A percentile compares a stretch with the other conserved stretches of the same genome.
These are phyloP conservation scores for Boletus edulis DNA, from an alignment of 768 basidiomycete species.

Conservation along the genomic window DNA sequence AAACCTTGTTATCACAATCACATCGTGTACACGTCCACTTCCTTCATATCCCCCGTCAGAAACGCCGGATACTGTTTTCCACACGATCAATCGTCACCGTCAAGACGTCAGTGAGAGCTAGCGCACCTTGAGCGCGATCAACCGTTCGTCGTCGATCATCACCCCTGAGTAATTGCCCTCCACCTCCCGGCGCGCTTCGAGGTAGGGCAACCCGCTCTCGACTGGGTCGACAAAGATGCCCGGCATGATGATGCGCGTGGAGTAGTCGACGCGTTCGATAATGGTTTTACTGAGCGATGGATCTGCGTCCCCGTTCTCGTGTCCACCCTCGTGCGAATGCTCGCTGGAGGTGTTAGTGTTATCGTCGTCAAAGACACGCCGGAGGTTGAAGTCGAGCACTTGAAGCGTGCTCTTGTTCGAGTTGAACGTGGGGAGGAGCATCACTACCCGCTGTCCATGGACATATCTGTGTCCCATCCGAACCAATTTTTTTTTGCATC, in stretches of 20 bases:
- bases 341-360: no score
- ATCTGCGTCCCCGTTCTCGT: neutral
- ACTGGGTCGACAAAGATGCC: slow-evolving; percentile 25
- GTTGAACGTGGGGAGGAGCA: slow-evolving; percentile 15
- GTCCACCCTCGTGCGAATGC: neutral
- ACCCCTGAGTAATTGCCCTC: slow-evolving; percentile 35
- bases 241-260: slow-evolving; percentile 11
- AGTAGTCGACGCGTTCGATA: slow-evolving; percentile 3
- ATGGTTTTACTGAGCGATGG: neutral
- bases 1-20: slow-evolving; percentile 5
- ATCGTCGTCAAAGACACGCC: neutral
- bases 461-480: slow-evolving; percentile 33
- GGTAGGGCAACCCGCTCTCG: slow-evolving; percentile 33
- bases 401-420: slow-evolving; percentile 11
- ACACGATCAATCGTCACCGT: neutral
- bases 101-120: neutral
- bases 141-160: slow-evolving; percentile 42
- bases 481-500: no score
- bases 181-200: slow-evolving; percentile 20
- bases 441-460: slow-evolving; percentile 40
- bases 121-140: slow-evolving; percentile 41
- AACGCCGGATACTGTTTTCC: slow-evolving; percentile 25
- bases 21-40: slow-evolving; percentile 35
- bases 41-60: slow-evolving; percentile 30
- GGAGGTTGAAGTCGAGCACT: slow-evolving; percentile 34